Evolutionary conservation across 2,329 filamentous ascomycete species (phyloP), one percentile per base, ranked within the genome.

Genomic region (Ophiostoma himal-ulmi): DNA sequence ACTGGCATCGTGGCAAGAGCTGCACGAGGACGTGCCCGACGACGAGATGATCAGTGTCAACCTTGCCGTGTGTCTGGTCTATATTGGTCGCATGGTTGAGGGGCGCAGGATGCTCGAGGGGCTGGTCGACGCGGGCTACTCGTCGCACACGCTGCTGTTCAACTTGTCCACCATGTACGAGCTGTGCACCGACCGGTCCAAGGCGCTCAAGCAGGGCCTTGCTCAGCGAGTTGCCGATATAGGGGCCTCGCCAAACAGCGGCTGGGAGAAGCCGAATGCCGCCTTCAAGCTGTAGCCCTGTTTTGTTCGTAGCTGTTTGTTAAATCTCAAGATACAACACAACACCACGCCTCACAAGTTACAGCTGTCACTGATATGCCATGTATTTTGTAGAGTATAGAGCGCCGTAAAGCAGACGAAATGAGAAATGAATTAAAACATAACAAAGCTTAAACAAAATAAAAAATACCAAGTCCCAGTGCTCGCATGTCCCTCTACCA

Each of bases 111-210:
- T 91, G 0, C 81, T 97, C 3, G 90, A 94, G 75, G 79, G 81
- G 0, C 80, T 96, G 13, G 82, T 93, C 0, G 83, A 87, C 3
- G 78, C 82, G 0, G 86, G 88, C 1, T 82, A 87, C 57, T 86
- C 88, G 0, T 97, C 94, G 71, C 89, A 91, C 73, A 91, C 91
- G 0, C 81, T 97, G 2, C 86, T 96, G 0, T 96, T 97, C 80
- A 98, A 98, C 77, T 80, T 99, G 14, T 88, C 89, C 13, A 98
- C 94, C 0, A 87, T 97, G 75, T 98, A 96, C 77, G 95, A 98
- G 79, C 84, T 98, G 8, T 95, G 91, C 77, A 94, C 91, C 0
- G 94, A 98, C 75, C 85, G 86, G 73, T 87, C 92, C 60, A 83
- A 86, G 67, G 84, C 84, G 14, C 79, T 91, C 75, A 98, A 98